Evolutionary conservation across 2,329 filamentous ascomycete species (phyloP).

Genomic region (Immersiporthe knoxdaviesiana): DNA sequence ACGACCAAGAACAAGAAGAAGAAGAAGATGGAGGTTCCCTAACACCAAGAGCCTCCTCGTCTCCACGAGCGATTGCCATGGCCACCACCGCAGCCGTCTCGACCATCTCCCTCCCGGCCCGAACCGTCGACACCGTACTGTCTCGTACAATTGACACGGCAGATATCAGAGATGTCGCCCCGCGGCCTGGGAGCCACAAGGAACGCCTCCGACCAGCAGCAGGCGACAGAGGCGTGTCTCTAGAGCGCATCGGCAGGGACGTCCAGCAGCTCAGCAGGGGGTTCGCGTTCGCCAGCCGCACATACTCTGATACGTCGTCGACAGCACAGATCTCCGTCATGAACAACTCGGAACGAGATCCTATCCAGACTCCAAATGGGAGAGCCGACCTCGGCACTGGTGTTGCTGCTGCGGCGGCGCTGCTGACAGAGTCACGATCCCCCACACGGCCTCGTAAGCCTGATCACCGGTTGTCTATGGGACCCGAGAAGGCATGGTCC

Average conservation of each 20-base stretch:
- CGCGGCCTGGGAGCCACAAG: slow-evolving; percentile 41
- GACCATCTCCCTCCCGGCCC: slow-evolving; percentile 28
- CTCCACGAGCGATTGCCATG: slow-evolving; percentile 37
- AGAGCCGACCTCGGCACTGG: slow-evolving; percentile 2
- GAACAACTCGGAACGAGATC: slow-evolving; percentile 1
- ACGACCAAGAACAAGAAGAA: slow-evolving; percentile 22
- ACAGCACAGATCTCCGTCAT: slow-evolving; percentile 1
- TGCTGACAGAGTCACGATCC: slow-evolving; percentile 12
- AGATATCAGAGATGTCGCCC: slow-evolving; percentile 40
- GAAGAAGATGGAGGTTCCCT: slow-evolving; percentile 44
- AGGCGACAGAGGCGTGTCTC: slow-evolving; percentile 43
- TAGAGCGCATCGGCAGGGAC: slow-evolving; percentile 49
- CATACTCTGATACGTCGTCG: slow-evolving; percentile 22
- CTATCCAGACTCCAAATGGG: slow-evolving; percentile 4
- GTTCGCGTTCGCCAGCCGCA: slow-evolving; percentile 30
- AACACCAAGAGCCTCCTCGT: slow-evolving; percentile 41
- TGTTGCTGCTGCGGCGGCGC: not conserved
- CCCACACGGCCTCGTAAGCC: slow-evolving; percentile 41
- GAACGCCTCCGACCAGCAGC: slow-evolving; percentile 37
- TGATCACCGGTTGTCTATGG: slow-evolving; percentile 48
- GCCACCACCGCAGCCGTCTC: slow-evolving; percentile 26
- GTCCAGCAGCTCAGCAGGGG: slow-evolving; percentile 40
- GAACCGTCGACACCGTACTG: slow-evolving; percentile 18
- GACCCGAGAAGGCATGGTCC: slow-evolving; percentile 65
- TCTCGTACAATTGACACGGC: slow-evolving; percentile 36